Evolutionary conservation across 2,329 filamentous ascomycete genomes (phyloP).

Genomic region (Cytospora paraplurivora): DNA sequence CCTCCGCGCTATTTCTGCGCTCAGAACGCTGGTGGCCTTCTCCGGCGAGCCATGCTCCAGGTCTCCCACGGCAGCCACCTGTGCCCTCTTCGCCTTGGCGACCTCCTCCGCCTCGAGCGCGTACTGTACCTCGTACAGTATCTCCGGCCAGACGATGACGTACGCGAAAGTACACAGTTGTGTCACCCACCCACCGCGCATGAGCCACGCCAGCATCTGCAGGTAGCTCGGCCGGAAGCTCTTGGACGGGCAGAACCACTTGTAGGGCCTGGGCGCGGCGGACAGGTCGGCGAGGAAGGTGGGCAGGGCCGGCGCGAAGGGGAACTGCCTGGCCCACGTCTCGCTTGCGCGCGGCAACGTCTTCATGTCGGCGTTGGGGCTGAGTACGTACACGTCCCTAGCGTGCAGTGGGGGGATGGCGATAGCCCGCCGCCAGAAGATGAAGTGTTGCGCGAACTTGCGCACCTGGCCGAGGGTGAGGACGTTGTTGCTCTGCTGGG

Average conservation of each 20-base stretch:
- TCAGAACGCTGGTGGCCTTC: slow-evolving; percentile 28
- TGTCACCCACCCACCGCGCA: slow-evolving; percentile 90
- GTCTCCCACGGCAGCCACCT: slow-evolving; percentile 28
- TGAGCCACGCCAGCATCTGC: slow-evolving; percentile 88
- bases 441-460: slow-evolving; percentile 86
- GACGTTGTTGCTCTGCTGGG: slow-evolving; percentile 61
- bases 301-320: slow-evolving; percentile 77
- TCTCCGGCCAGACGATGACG: slow-evolving; percentile 79
- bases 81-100: slow-evolving; percentile 36
- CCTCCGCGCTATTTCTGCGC: slow-evolving; percentile 28
- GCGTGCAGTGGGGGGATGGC: slow-evolving; percentile 89
- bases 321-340: slow-evolving; percentile 77
- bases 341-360: slow-evolving; percentile 69
- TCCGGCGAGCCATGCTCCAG: slow-evolving; percentile 25
- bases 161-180: slow-evolving; percentile 91
- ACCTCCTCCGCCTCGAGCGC: slow-evolving; percentile 68
- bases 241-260: slow-evolving; percentile 80
- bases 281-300: slow-evolving; percentile 87
- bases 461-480: slow-evolving; percentile 81
- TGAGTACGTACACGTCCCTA: slow-evolving; percentile 87
- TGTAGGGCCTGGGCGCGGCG: slow-evolving; percentile 78
- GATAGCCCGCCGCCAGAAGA: slow-evolving; percentile 93
- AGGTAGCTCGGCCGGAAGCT: slow-evolving; percentile 87
- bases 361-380: slow-evolving; percentile 80
- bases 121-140: slow-evolving; percentile 78